Percentiles rank a stretch among this genome's conserved stretches.
Evolutionary conservation across 495 filamentous ascomycete species (phyloP).

Genomic region (Talaromyces liani): DNA sequence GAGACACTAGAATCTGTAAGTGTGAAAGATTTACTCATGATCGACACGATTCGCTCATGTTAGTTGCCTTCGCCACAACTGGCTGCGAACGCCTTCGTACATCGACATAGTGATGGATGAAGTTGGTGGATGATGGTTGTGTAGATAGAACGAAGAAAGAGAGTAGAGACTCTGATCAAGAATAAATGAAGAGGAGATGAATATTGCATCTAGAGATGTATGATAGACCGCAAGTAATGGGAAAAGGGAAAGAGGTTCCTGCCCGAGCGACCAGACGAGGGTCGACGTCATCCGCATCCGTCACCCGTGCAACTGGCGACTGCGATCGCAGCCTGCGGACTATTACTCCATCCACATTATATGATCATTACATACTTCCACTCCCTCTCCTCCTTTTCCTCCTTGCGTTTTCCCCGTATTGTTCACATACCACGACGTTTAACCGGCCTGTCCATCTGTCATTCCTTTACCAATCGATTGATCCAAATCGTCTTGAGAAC

Average conservation of each 20-base stretch:
- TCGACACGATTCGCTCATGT: background rate
- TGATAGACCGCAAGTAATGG: background rate
- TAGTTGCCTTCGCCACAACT: background rate
- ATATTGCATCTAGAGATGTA: background rate
- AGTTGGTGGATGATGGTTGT: background rate
- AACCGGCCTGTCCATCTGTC: background rate
- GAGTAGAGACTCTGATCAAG: background rate
- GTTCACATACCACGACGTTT: background rate
- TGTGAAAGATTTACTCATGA: background rate
- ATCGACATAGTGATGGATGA: background rate
- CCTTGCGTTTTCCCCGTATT: background rate
- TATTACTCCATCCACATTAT: background rate
- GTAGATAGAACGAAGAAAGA: background rate
- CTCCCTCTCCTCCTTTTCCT: background rate
- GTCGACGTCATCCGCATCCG: constrained; percentile 9
- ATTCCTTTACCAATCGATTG: background rate
- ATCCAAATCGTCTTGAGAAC: background rate
- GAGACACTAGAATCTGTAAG: background rate
- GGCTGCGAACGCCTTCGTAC: background rate
- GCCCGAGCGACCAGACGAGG: background rate
- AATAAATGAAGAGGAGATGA: background rate
- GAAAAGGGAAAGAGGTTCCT: background rate
- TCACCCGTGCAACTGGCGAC: constrained; percentile 8
- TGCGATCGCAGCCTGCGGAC: background rate
- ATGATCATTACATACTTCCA: background rate